Evolutionary conservation across 2,329 filamentous ascomycete species (phyloP).

Genomic region (Pseudogymnoascus sp.): DNA sequence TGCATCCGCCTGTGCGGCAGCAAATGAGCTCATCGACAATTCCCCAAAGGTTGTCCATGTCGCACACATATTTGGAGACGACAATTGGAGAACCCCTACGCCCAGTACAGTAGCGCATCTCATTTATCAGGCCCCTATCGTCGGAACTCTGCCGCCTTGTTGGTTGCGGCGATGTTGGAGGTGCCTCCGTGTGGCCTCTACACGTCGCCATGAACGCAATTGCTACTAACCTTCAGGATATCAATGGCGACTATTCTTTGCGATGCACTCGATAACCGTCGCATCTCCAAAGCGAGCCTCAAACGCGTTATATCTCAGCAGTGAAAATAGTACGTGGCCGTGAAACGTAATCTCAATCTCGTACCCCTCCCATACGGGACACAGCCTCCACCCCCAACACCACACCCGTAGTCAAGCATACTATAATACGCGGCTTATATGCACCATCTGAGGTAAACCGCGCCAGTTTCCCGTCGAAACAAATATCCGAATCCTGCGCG

Average conservation of each 20-base stretch:
- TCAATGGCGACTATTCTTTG: not conserved
- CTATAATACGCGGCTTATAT: not conserved
- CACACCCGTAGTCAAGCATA: not conserved
- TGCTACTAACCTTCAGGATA: not conserved
- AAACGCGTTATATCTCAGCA: not conserved
- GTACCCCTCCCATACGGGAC: not conserved
- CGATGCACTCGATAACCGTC: not conserved
- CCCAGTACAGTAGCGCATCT: not conserved
- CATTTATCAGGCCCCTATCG: not conserved
- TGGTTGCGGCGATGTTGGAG: not conserved
- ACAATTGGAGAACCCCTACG: not conserved
- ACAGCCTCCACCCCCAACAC: not conserved
- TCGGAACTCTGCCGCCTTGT: not conserved
- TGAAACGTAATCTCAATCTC: not conserved
- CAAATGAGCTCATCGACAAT: slow-evolving; percentile 5
- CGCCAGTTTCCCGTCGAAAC: not conserved
- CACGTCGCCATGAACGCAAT: not conserved
- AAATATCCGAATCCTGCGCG: not conserved
- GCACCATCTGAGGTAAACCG: not conserved
- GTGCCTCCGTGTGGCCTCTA: not conserved
- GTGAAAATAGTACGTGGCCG: not conserved
- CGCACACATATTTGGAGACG: not conserved
- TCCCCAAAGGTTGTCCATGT: not conserved
- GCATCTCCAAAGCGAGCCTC: not conserved
- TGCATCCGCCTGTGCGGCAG: not conserved